Conservation (phyloP, 345 rosid genomes). For the Gossypium thurberi region DNA sequence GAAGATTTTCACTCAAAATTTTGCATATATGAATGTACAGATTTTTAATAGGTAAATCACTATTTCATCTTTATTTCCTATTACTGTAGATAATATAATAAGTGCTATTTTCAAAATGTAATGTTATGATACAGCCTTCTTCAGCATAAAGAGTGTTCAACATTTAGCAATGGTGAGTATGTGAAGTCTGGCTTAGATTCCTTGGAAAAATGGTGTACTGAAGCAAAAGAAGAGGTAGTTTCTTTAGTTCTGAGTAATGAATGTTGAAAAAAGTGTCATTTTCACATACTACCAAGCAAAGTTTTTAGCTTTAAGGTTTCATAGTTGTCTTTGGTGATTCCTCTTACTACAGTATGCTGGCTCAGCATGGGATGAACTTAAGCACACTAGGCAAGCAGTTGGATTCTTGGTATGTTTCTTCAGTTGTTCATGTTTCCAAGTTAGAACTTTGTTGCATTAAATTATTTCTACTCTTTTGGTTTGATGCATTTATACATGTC, state of each 20-base stretch:
- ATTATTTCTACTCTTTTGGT: background rate
- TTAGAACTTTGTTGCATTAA: background rate
- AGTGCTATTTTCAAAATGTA: background rate
- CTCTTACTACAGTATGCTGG: slow-evolving; percentile 57
- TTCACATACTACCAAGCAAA: background rate
- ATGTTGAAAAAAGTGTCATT: background rate
- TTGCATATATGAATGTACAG: slow-evolving; percentile 70
- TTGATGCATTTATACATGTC: background rate
- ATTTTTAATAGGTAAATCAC: slow-evolving; percentile 65
- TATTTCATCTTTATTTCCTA: slow-evolving; percentile 8
- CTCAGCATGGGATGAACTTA: slow-evolving; percentile 79
- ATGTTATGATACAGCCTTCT: slow-evolving; percentile 55
- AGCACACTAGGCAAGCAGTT: slow-evolving; percentile 76
- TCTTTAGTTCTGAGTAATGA: background rate
- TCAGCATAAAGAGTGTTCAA: slow-evolving; percentile 67
- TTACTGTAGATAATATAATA: background rate
- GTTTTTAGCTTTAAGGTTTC: background rate
- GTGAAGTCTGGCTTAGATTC: slow-evolving; percentile 73
- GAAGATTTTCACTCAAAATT: slow-evolving; percentile 64
- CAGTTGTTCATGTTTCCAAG: background rate
- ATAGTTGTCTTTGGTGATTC: slow-evolving; percentile 13
- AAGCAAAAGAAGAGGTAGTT: slow-evolving; percentile 64
- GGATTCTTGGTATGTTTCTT: slow-evolving; percentile 61
- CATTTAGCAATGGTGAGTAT: slow-evolving; percentile 77
- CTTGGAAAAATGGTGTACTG: slow-evolving; percentile 71